Evolutionary conservation across 306 rosid genomes (phyloP), one percentile per base, ranked within the genome.

Genomic region (Corylus heterophylla): DNA sequence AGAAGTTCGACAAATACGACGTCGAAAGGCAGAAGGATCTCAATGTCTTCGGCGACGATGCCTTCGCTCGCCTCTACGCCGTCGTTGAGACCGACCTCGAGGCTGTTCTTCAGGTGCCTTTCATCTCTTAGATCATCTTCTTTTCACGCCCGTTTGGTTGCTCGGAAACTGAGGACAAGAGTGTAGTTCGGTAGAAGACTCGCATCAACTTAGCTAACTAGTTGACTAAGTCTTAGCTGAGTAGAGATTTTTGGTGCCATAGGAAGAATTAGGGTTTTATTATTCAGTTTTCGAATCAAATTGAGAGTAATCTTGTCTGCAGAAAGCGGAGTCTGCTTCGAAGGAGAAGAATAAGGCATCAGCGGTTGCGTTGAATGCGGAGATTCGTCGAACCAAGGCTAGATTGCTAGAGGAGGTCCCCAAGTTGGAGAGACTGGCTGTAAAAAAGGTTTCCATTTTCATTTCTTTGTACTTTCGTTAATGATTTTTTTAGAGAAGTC

Each of bases 361-460:
- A 49, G 89, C 89, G 8, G 99, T 93, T 74, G 97, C 98, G 17
- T 54, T 96, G 90, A 96, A 93, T 90, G 98, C 98, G 1, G 99
- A 96, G 92, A 88, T 96, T 89, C 99, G 99, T 81, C 94, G 98
- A 58, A 93, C 92, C 18, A 96, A 96, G 83, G 91, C 97, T 81
- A 83, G 97, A 56, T 88, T 96, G 85, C 83, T 90, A 31, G 99
- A 96, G 79, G 99, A 96, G 85, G 93, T 96, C 29, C 98, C 99
- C 71, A 96, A 96, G 79, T 83, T 96, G 93, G 98, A 93, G 92
- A 89, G 92, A 48, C 79, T 96, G 85, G 98, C 99, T 73, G 37
- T 93, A 3, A 93, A 96, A 83, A 93, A 92, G 97, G 99, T 93
- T 70, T 16, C 78, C 77, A 37, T 71, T 64, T 67, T 59, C 10